Evolutionary conservation across 805 yeast species (phyloP), one percentile per base, ranked within the genome.

Genomic region (Naumovozyma baii): DNA sequence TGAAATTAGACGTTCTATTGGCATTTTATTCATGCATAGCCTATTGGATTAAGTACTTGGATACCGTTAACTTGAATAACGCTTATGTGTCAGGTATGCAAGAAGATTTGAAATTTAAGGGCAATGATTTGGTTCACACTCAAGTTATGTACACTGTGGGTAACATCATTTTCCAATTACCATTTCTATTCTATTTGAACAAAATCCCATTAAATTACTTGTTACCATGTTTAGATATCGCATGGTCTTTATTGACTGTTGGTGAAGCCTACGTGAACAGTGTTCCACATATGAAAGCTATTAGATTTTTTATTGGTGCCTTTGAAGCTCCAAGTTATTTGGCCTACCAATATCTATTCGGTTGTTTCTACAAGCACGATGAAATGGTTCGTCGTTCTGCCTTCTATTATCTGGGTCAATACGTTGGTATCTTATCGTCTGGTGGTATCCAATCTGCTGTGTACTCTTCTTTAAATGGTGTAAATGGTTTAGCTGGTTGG

Each of bases 71-170:
- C 55, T 55, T 80, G 40, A 70, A 69, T 44, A 77, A 79, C 50
- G 86, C 86, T 1, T 80, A 78, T 49, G 78, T 76, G 31, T 70
- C 78, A 14, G 81, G 83, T 16, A 67, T 81, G 74, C 59, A 69
- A 42, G 76, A 71, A 47, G 77, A 66, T 34, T 60, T 80, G 29
- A 64, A 66, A 3, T 70, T 82, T 66, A 50, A 66, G 39, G 83
- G 83, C 10, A 75, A 78, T 50, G 84, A 80, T 48, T 66, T 78
- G 42, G 73, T 76, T 37, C 63, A 77, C 46, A 70, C 78, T 4
- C 79, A 75, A 46, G 75, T 72, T 10, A 56, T 77, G 53, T 82
- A 71, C 59, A 69, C 67, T 29, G 71, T 76, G 31, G 87, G 84
- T 36, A 67, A 72, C 41, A 70, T 74, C 33, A 57, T 80, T 10